Conservation (phyloP, 345 rosid genomes). For the Anastatica hierochuntica region DNA sequence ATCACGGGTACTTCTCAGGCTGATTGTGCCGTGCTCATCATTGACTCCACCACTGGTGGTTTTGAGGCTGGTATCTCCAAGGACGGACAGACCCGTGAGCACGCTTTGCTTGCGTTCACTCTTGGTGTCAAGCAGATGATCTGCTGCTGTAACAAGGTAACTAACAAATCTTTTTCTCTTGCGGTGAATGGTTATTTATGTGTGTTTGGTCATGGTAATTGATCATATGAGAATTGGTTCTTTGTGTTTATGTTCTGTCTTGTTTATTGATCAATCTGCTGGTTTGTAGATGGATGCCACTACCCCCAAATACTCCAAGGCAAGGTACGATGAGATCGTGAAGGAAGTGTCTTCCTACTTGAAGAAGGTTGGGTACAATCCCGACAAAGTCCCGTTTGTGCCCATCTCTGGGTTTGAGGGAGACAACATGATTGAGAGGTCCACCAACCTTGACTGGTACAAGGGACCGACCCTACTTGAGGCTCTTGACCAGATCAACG, state of each 20-base stretch:
- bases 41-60: conserved; percentile 75
- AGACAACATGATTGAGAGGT: conserved; percentile 46
- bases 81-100: conserved; percentile 78
- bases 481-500: conserved; percentile 35
- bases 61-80: conserved; percentile 76
- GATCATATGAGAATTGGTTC: background rate
- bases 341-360: conserved; percentile 47
- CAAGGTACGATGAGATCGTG: conserved; percentile 38
- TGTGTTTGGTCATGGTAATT: too few relatives aligned
- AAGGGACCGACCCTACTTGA: conserved; percentile 47
- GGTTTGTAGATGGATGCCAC: conserved; percentile 43
- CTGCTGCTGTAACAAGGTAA: conserved; percentile 65
- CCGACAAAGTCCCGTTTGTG: conserved; percentile 36
- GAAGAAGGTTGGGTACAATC: conserved; percentile 47
- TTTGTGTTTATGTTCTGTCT: background rate
- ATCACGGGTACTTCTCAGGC: conserved; percentile 77
- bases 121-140: conserved; percentile 70
- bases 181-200: too few relatives aligned
- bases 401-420: conserved; percentile 47
- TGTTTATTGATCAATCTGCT: background rate
- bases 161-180: background rate
- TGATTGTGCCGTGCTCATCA: conserved; percentile 66
- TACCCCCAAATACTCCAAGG: conserved; percentile 42
- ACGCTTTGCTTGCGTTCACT: conserved; percentile 53
- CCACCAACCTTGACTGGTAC: conserved; percentile 46